These are phyloP conservation scores for Rubroshorea leprosula DNA, from an alignment of 345 rosid genomes.

Conservation along the genomic window DNA sequence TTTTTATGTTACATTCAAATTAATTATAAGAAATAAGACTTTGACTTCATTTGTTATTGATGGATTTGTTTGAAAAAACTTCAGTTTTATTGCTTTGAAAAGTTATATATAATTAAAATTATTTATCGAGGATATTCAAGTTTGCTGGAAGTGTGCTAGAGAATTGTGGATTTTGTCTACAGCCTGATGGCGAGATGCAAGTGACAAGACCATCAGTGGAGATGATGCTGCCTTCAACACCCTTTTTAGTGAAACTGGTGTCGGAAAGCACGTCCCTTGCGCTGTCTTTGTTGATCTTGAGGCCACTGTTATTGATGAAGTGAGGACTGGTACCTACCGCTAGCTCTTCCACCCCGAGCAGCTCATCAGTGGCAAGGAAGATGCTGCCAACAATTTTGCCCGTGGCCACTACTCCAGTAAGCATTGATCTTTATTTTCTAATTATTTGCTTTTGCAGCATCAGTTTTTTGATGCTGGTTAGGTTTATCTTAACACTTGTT, in stretches of 20 bases:
- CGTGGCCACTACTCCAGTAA: conserved; percentile 79
- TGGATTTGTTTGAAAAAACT: too few species aligned
- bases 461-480: too few species aligned
- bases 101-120: too few species aligned
- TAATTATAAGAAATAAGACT: too few species aligned
- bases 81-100: too few species aligned
- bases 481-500: background rate
- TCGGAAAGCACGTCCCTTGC: conserved; percentile 74
- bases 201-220: conserved; percentile 69
- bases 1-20: too few species aligned
- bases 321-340: too few species aligned
- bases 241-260: conserved; percentile 75
- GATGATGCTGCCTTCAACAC: conserved; percentile 79
- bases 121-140: too few species aligned
- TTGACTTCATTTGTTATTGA: too few species aligned
- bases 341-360: conserved; percentile 52
- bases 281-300: conserved; percentile 76
- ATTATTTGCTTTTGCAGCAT: too few species aligned
- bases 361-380: conserved; percentile 72
- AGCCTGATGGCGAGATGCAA: conserved; percentile 80
- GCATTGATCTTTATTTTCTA: background rate
- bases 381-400: conserved; percentile 80
- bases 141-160: too few species aligned
- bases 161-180: background rate
- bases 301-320: conserved; percentile 71